Evolutionary conservation across 1,139 yeast genomes (phyloP).

Genomic region (Candida freyschussii): DNA sequence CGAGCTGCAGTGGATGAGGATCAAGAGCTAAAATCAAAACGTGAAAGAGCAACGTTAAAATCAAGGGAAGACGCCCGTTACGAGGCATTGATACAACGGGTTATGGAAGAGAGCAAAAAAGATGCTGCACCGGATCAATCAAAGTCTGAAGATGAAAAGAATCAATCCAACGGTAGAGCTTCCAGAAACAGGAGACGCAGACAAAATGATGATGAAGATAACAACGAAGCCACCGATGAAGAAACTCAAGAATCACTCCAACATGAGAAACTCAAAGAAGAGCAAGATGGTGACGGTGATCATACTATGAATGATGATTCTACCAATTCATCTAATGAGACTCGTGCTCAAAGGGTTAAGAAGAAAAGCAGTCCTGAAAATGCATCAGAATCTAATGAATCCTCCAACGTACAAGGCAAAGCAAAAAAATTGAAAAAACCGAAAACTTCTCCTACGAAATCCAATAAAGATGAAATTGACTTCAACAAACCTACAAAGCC

Average conservation of each 20-base stretch:
- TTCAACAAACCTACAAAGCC: slow-evolving; percentile 74
- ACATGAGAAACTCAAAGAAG: slow-evolving; percentile 1
- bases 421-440: slow-evolving; percentile 16
- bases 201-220: slow-evolving; percentile 13
- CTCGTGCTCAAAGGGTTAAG: slow-evolving; percentile 2
- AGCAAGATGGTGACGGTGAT: too few species aligned
- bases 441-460: slow-evolving; percentile 10
- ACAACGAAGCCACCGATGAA: slow-evolving; percentile 2
- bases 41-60: slow-evolving; percentile 30
- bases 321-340: neutral
- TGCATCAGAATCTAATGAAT: slow-evolving; percentile 19
- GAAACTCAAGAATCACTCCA: slow-evolving; percentile 9
- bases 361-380: slow-evolving; percentile 7
- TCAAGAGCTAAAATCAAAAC: slow-evolving; percentile 9
- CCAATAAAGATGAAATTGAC: slow-evolving; percentile 23
- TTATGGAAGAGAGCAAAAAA: slow-evolving; percentile 32
- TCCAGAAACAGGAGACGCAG: slow-evolving; percentile 25
- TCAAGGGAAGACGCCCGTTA: slow-evolving; percentile 36
- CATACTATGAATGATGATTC: neutral
- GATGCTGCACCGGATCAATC: too few species aligned
- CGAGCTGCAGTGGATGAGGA: slow-evolving; percentile 1
- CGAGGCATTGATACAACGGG: slow-evolving; percentile 34
- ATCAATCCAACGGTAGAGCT: slow-evolving; percentile 20
- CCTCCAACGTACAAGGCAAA: slow-evolving; percentile 6
- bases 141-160: slow-evolving; percentile 20